phyloP scores from a whole-genome alignment of 1,139 yeast species.

The Diutina ranongensis region DNA sequence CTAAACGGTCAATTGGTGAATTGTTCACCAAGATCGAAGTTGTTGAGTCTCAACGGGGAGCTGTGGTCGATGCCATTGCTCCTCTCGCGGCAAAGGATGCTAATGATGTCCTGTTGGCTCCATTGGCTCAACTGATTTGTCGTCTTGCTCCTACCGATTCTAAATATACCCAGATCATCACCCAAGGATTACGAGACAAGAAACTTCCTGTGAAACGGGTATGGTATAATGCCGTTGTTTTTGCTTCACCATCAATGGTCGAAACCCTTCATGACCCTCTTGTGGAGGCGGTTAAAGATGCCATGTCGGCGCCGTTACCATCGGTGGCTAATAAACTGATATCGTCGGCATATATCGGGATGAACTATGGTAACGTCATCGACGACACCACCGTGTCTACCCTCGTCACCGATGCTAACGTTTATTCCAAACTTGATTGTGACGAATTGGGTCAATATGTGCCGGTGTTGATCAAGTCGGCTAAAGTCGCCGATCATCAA shows the following conservation, averaged over 20 bases:
- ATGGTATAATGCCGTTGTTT: slow-evolving; percentile 36
- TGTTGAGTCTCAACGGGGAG: not conserved
- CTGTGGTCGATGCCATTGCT: slow-evolving; percentile 26
- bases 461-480: slow-evolving; percentile 16
- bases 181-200: slow-evolving; percentile 53
- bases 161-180: slow-evolving; percentile 20
- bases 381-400: slow-evolving; percentile 12
- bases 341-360: slow-evolving; percentile 34
- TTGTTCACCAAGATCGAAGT: not conserved
- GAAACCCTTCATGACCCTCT: slow-evolving; percentile 20
- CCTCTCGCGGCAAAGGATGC: slow-evolving; percentile 59
- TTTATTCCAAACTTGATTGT: slow-evolving; percentile 36
- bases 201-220: slow-evolving; percentile 49
- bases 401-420: slow-evolving; percentile 34
- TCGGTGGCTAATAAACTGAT: slow-evolving; percentile 37
- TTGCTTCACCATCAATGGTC: slow-evolving; percentile 8
- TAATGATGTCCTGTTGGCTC: slow-evolving; percentile 52
- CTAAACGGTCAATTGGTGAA: slow-evolving; percentile 29
- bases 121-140: slow-evolving; percentile 23
- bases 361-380: slow-evolving; percentile 12
- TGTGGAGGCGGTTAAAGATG: slow-evolving; percentile 29
- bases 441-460: slow-evolving; percentile 44
- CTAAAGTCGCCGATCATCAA: not conserved
- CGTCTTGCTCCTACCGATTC: slow-evolving; percentile 9
- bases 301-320: slow-evolving; percentile 36